Base-by-base conservation (phyloP, 768 basidiomycete species). In the Epithele typhae region DNA sequence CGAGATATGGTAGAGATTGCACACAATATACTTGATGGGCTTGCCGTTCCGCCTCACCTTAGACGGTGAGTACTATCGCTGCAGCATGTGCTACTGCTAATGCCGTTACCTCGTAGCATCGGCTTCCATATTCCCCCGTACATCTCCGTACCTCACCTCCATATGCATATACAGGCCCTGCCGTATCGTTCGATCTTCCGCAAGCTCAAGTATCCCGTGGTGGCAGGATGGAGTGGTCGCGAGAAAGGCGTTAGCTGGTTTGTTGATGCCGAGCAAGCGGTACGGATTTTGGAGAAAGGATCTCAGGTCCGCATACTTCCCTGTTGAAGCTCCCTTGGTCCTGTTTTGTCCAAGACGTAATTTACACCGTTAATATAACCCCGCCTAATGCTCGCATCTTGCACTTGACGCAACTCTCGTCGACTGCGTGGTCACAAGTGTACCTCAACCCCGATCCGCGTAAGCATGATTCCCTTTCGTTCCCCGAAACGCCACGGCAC, bases 81-180 rank as follows among this genome's bases (percentile, higher is more conserved):
- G 10, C 10, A 25, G 3, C 5, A 1, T 17, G 9, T 32, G 19
- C 9, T 21, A 14, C 25, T n/a, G 19, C 48, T 41, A 22, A 41
- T 17, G 18, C n/a, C 23, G 19, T 10, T 24, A 18, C 7, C 9
- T 35, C 23, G 4, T 46, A 88, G 88, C 51, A 70, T 89, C 68
- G 87, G 88, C 1, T 91, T 89, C 58, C 87, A 91, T 59, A 85
- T 89, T 43, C 84, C 87, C 0, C 88, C 88, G 0, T 87, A 84
- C 63, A 82, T 77, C 47, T 82, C 80, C 25, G 73, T 90, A 5
- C 59, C 78, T 27, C 87, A 91, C 59, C 69, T 91, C 14, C 88
- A 90, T 60, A 64, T 91, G 32, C 88, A 90, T 58, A 77, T 84
- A 19, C 82, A 85, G 38, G 80, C 69, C 4, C 60, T 87, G 42